Conservation (phyloP, 768 basidiomycete genomes). For the Russula olivacea region DNA sequence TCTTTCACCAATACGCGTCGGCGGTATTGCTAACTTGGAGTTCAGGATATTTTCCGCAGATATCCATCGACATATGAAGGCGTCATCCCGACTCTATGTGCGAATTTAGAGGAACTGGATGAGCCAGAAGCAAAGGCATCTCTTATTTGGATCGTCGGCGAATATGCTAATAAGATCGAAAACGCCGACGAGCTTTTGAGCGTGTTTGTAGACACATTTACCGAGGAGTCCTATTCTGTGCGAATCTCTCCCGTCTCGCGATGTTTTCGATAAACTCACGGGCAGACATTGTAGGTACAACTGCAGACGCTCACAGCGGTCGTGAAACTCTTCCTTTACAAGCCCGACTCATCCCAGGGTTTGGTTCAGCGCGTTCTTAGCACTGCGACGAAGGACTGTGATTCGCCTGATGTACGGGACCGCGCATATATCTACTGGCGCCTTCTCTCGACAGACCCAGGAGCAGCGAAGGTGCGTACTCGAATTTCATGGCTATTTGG, state of each 20-base stretch:
- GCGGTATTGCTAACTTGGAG: not conserved
- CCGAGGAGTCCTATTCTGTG: conserved; percentile 89
- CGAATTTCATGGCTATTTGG: not conserved
- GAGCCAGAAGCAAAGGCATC: conserved; percentile 98
- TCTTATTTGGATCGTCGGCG: conserved; percentile 98
- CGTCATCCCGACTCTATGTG: conserved; percentile 90
- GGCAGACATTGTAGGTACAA: conserved; percentile 38
- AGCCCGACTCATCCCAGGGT: conserved; percentile 87
- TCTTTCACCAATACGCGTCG: too few species aligned
- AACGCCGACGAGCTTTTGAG: conserved; percentile 91
- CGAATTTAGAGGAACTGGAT: conserved; percentile 92
- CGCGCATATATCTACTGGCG: conserved; percentile 99
- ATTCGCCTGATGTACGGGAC: conserved; percentile 94
- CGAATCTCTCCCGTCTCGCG: conserved; percentile 26
- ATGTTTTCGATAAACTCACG: not conserved
- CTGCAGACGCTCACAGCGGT: conserved; percentile 87
- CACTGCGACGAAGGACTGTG: conserved; percentile 95
- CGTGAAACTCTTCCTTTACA: conserved; percentile 93
- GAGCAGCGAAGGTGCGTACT: conserved; percentile 75
- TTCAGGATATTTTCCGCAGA: conserved; percentile 94
- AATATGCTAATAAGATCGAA: conserved; percentile 89
- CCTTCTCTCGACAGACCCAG: conserved; percentile 88
- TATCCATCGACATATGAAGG: conserved; percentile 97
- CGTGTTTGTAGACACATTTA: conserved; percentile 88
- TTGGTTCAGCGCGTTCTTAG: conserved; percentile 89